Base-by-base conservation (phyloP, 805 yeast genomes). In the Schwanniomyces polymorphus region DNA sequence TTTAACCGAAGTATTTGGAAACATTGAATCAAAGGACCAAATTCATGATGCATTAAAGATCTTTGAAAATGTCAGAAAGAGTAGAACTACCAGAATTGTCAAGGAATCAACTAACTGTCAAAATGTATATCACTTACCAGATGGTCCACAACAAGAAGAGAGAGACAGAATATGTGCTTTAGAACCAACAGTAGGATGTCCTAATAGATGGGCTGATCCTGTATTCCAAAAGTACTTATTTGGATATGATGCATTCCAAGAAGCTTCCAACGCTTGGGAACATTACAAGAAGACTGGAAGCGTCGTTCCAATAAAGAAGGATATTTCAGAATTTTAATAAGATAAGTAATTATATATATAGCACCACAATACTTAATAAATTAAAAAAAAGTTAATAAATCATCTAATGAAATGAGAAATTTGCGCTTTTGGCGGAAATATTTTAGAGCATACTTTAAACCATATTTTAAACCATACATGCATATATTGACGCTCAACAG, bases 201-300 rank as follows among this genome's bases (percentile, higher is more conserved):
- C 60, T 14, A 56, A 55, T 40, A 43, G 59, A 44, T 52, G 64
- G 64, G 61, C 65, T 21, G 66, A 63, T 40, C 53, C 52, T 10
- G 60, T 51, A 27, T 50, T 63, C 55, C 59, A 62, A 14, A 57
- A 61, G 21, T 63, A 60, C 52, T 49, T 63, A 29, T 54, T 57
- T 40, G 63, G 60, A 9, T 60, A 60, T 43, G 58, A 60, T 39
- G 65, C 63, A 2, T 56, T 58, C 41, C 52, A 48, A 11, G 65
- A 62, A 38, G 64, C 63, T 27, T 45, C 50, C 14, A 44, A 51
- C 26, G 61, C 56, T 4, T 55, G 50, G 50, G 50, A 49, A 17
- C 42, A 46, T 21, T 46, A 43, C 38, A 49, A 49, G 38, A 31
- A 31, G 11, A 27, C 14, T 7, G 48, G 44, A 38, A 21, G 12